Evolutionary conservation across 176 grass and related monocot species (phyloP), one percentile per base, ranked within the genome.

Genomic region (Oryza glumipatula): DNA sequence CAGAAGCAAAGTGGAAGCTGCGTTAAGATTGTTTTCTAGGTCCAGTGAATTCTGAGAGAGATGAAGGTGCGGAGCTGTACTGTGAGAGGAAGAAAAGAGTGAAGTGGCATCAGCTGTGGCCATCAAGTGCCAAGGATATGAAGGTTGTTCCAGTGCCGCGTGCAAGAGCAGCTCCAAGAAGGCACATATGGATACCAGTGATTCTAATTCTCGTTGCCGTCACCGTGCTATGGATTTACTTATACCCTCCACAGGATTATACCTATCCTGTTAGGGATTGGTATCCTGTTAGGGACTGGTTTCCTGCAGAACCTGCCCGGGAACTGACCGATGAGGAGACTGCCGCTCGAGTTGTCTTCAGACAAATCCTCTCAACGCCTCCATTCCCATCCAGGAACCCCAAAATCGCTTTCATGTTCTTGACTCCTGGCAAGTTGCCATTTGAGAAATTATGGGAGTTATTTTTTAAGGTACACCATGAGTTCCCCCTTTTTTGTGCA

Each of bases 341-440:
- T 9, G 91, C 89, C 5, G 80, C 92, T 0, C 84, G 77, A 13
- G 92, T 94, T 36, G 86, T 97, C 8, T 81, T 92, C 17, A 85
- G 79, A 67, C 89, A 94, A 72, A 80, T 97, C 35, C 87, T 97
- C 66, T 87, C 87, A 0, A 94, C 89, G 10, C 92, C 89, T 14
- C 79, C 78, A 32, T 75, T 86, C 77, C 78, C 73, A 33, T 87
- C 80, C 16, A 90, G 82, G 72, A 97, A 83, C 74, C 78, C 89
- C 0, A 97, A 97, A 74, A 92, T 97, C 24, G 94, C 94, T 17
- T 97, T 97, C 80, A 94, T 97, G 94, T 97, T 94, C 71, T 75
- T 97, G 74, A 92, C 83, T 35, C 94, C 94, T 21, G 88, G 94
- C 68, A 72, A 81, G 51, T 68, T 97, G 73, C 94, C 94, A n/a